These are phyloP conservation scores for Veloporphyrellus conicus DNA, from an alignment of 1,284 basidiomycete genomes.

Conservation along the genomic window DNA sequence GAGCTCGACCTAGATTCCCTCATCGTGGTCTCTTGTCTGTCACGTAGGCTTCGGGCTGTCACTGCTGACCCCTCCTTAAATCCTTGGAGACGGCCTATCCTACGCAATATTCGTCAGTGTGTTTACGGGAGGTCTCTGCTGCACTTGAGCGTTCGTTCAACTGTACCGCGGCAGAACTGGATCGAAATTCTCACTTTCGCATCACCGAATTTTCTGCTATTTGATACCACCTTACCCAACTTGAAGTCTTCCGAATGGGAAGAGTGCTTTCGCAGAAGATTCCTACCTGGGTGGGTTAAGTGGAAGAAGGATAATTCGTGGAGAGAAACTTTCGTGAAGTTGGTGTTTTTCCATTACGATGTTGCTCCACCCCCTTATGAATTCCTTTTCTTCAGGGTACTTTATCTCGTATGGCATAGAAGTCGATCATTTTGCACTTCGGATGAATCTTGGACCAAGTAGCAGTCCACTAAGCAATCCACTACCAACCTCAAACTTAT, in stretches of 20 bases:
- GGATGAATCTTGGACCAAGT: constrained; percentile 81
- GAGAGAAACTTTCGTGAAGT: constrained; percentile 64
- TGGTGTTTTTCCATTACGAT: constrained; percentile 9
- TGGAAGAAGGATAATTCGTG: constrained; percentile 61
- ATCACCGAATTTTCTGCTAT: constrained; percentile 56
- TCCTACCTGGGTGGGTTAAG: constrained; percentile 66
- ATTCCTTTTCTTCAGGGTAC: constrained; percentile 40
- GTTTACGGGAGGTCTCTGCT: constrained; percentile 49
- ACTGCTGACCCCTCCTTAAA: constrained; percentile 61
- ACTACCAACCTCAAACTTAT: not conserved
- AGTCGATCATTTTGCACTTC: constrained; percentile 62
- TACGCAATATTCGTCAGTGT: constrained; percentile 47
- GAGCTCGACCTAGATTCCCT: constrained; percentile 63
- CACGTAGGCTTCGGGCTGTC: constrained; percentile 51
- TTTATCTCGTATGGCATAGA: constrained; percentile 64
- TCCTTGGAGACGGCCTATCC: constrained; percentile 67
- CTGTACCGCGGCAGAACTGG: constrained; percentile 70
- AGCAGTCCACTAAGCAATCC: constrained; percentile 17
- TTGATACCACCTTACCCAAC: constrained; percentile 62
- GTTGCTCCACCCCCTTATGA: constrained; percentile 1
- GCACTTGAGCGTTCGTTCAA: constrained; percentile 55
- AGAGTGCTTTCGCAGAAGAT: constrained; percentile 62
- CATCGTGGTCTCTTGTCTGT: constrained; percentile 54
- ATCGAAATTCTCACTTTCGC: constrained; percentile 64
- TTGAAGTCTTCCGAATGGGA: constrained; percentile 63